A percentile compares a stretch with the other conserved stretches of the same genome.
Conservation (phyloP, 2,329 filamentous ascomycete species). For the Grosmannia penicillata region DNA sequence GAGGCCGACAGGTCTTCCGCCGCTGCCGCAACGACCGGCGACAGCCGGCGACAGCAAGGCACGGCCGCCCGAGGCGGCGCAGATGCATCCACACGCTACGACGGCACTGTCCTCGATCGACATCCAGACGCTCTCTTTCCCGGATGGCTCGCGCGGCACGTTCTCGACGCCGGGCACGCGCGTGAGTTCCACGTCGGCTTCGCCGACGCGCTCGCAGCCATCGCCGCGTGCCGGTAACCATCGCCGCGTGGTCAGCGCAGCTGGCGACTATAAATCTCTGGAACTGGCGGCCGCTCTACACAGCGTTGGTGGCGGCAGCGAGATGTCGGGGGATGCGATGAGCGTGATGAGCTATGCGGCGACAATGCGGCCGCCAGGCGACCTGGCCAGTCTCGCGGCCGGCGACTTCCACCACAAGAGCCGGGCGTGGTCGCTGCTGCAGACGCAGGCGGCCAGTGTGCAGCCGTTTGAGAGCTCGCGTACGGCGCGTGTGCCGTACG, state of each 20-base stretch:
- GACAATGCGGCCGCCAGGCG: slow-evolving; percentile 46
- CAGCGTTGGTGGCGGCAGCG: slow-evolving; percentile 16
- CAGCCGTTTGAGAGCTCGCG: slow-evolving; percentile 44
- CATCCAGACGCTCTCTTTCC: slow-evolving; percentile 60
- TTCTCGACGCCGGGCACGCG: slow-evolving; percentile 30
- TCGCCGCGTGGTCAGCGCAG: slow-evolving; percentile 7
- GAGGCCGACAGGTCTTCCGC: too few species aligned
- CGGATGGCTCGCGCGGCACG: slow-evolving; percentile 52
- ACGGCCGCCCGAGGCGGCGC: slow-evolving; percentile 19
- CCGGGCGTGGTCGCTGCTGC: slow-evolving; percentile 53
- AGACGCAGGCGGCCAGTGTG: slow-evolving; percentile 43
- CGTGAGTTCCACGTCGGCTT: slow-evolving; percentile 20
- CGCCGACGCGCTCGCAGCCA: slow-evolving; percentile 19
- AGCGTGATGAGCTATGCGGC: slow-evolving; percentile 54
- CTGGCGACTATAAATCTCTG: slow-evolving; percentile 26
- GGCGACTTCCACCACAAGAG: slow-evolving; percentile 53
- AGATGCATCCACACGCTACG: slow-evolving; percentile 51
- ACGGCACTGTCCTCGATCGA: slow-evolving; percentile 75
- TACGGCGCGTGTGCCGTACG: slow-evolving; percentile 26
- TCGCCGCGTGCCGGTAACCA: slow-evolving; percentile 1
- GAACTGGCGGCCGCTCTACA: slow-evolving; percentile 6
- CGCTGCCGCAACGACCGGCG: too few species aligned
- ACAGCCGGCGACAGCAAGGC: background rate
- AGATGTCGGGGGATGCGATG: slow-evolving; percentile 48
- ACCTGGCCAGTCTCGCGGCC: slow-evolving; percentile 69